Evolutionary conservation across 2,329 filamentous ascomycete species (phyloP), one percentile per base, ranked within the genome.

Genomic region (Tolypocladium nubicola): DNA sequence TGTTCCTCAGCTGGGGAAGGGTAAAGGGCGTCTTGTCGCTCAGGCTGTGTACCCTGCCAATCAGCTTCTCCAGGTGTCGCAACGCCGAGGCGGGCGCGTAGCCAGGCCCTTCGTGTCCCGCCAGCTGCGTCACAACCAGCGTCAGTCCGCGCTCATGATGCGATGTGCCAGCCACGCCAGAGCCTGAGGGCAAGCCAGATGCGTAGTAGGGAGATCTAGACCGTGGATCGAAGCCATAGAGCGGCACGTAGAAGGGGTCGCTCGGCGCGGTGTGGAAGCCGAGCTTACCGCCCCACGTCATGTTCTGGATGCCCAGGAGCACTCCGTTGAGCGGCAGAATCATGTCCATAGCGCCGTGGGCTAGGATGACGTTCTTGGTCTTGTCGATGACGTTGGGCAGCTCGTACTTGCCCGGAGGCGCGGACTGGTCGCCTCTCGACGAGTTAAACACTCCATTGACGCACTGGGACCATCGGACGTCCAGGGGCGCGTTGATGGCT

Each of bases 91-190:
- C 80, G 0, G 88, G 86, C 21, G 83, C 80, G 65, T 88, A 90
- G 69, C 88, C 83, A 0, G 84, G 83, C 0, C 80, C 72, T 78
- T 85, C 87, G 71, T 92, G 86, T 0, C 89, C 89, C 0, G 79
- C 75, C 13, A 86, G 67, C 43, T 81, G 76, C 56, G 90, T 78
- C 38, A 80, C 79, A 3, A 85, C 83, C 62, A 83, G 89, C 0
- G 89, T 94, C 52, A 96, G 72, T 0, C 88, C 88, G 47, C 90
- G 79, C 75, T 95, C 90, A 0, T 84, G 86, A 63, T 88, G 83
- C 19, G 80, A 80, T 0, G 81, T 84, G 0, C 90, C 90, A 68
- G 90, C 76, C 1, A 88, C 76, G 2, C 89, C 89, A 1, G 79
- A 76, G 0, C 79, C 87, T 0, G 84, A 82, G 21, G 80, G 68